Evolutionary conservation across 495 filamentous ascomycete genomes (phyloP).

Genomic region (Neurospora terricola): DNA sequence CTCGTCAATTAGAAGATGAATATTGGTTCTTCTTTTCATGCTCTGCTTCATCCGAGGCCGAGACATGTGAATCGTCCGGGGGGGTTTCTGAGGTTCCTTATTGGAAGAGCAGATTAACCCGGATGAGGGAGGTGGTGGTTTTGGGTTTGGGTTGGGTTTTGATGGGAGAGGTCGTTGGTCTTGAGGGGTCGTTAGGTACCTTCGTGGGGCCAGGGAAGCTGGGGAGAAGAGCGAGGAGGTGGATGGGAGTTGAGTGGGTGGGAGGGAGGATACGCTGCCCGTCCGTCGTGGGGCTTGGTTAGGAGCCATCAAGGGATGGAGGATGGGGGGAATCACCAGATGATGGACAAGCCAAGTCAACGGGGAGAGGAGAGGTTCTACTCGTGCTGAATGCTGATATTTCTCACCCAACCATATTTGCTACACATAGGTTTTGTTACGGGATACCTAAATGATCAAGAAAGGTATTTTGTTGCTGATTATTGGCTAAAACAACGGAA

Average conservation of each 20-base stretch:
- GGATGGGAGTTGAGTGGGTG: no score
- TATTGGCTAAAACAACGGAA: no score
- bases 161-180: no score
- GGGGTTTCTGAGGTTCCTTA: neutral
- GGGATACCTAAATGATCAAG: neutral
- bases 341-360: no score
- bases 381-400: neutral
- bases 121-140: neutral
- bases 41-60: neutral
- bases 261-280: neutral
- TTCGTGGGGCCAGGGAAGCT: no score
- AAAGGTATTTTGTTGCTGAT: no score
- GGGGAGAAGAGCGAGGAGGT: no score
- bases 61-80: neutral
- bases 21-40: rapidly evolving
- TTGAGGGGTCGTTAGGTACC: no score
- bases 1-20: slow-evolving; percentile 26
- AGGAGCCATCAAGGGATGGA: neutral
- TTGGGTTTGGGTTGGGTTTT: neutral
- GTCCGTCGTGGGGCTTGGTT: neutral
- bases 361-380: neutral
- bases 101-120: neutral
- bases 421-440: neutral
- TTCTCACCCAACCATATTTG: neutral
- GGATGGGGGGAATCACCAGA: no score